Evolutionary conservation across 208 protist species (phyloP).

Genomic region (Kentomonas sorsogonicus): DNA sequence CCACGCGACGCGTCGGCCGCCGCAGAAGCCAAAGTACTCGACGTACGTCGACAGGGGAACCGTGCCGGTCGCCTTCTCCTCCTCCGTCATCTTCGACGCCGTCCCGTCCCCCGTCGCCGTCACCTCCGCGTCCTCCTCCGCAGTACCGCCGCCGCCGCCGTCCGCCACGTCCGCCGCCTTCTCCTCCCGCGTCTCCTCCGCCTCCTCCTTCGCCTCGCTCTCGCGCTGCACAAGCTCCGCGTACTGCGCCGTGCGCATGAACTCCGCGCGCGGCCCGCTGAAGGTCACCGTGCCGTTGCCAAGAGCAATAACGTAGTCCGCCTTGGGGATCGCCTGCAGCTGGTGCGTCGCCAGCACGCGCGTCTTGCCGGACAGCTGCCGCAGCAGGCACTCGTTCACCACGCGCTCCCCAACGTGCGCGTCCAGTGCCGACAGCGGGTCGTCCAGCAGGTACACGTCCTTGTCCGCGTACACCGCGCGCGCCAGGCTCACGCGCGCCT

Average conservation of each 20-base stretch:
- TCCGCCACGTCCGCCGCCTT: slow-evolving; percentile 3
- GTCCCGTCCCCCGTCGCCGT: neutral
- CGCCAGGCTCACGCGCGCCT: slow-evolving; percentile 81
- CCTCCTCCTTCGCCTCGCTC: neutral
- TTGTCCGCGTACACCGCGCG: slow-evolving; percentile 82
- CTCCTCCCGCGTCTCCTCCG: slow-evolving; percentile 8
- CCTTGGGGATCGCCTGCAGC: slow-evolving; percentile 78
- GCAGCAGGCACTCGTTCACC: slow-evolving; percentile 34
- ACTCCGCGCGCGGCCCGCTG: slow-evolving; percentile 30
- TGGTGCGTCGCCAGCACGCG: slow-evolving; percentile 93
- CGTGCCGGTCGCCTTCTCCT: slow-evolving; percentile 52
- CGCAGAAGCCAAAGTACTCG: slow-evolving; percentile 48
- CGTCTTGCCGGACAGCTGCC: slow-evolving; percentile 72
- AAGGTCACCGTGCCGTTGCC: slow-evolving; percentile 46
- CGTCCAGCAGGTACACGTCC: slow-evolving; percentile 89
- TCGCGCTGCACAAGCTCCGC: slow-evolving; percentile 3
- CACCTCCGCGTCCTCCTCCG: neutral
- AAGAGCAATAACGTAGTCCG: slow-evolving; percentile 87
- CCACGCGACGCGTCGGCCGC: slow-evolving; percentile 23
- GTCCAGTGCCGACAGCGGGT: slow-evolving; percentile 92
- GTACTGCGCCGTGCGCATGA: slow-evolving; percentile 19
- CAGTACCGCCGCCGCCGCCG: neutral
- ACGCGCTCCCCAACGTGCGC: slow-evolving; percentile 65
- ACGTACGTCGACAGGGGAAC: slow-evolving; percentile 55
- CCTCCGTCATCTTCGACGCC: slow-evolving; percentile 36